phyloP scores from a whole-genome alignment of 768 basidiomycete species.

The Pholiota conissans region DNA sequence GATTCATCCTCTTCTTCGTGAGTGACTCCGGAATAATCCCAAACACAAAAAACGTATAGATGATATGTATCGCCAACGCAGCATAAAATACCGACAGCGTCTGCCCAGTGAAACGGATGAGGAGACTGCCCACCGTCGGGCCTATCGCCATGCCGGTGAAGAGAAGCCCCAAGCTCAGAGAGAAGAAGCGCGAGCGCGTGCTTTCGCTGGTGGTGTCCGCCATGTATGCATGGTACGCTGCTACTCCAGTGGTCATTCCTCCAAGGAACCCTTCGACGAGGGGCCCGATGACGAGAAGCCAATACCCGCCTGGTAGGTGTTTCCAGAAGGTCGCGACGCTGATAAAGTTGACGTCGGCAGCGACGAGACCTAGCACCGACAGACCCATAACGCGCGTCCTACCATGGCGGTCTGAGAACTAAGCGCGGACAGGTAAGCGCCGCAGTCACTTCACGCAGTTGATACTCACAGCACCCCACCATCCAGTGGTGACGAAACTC shows the following conservation, averaged over 20 bases:
- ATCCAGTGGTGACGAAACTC: conserved; percentile 76
- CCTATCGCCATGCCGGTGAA: conserved; percentile 79
- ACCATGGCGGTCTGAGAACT: conserved; percentile 81
- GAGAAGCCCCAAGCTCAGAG: conserved; percentile 62
- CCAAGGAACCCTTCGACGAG: conserved; percentile 71
- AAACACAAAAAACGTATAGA: conserved; percentile 51
- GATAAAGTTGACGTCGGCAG: conserved; percentile 67
- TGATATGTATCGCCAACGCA: conserved; percentile 46
- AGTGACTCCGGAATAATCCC: conserved; percentile 80
- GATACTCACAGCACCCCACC: conserved; percentile 77
- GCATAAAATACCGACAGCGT: conserved; percentile 73
- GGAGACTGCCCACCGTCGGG: conserved; percentile 66
- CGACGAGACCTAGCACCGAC: conserved; percentile 57
- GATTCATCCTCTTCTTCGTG: conserved; percentile 46
- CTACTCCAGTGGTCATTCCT: conserved; percentile 51
- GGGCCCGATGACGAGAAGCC: conserved; percentile 70
- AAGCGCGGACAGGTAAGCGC: not conserved
- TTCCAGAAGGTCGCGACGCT: conserved; percentile 59
- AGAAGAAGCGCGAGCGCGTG: conserved; percentile 64
- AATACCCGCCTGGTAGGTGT: conserved; percentile 76
- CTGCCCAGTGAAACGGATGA: conserved; percentile 57
- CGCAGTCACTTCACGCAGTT: not conserved
- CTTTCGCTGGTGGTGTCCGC: conserved; percentile 63
- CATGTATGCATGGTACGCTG: conserved; percentile 63
- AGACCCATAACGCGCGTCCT: conserved; percentile 65